Evolutionary conservation across 2,329 filamentous ascomycete genomes (phyloP), one percentile per base, ranked within the genome.

Genomic region (Helminthosporium solani): DNA sequence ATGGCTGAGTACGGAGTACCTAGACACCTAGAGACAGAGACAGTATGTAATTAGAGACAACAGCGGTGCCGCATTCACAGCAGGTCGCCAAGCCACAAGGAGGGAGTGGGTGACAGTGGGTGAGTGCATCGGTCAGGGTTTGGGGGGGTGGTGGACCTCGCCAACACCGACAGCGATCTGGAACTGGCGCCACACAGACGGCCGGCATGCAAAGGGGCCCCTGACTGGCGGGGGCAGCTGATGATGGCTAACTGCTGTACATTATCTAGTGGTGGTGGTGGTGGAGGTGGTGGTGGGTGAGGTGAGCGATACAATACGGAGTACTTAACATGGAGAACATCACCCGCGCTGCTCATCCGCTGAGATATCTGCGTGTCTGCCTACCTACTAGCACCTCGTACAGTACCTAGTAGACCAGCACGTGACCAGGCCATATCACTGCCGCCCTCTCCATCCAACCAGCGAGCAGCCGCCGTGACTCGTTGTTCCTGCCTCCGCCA

Each of bases 111-210:
- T n/a, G 28, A 28, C 27, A 33, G 39, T 8, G 20, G 8, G 16
- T 11, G 2, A 20, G 15, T 6, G 33, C 28, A 20, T 3, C 12
- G 6, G 27, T 14, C 14, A 9, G 39, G 36, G 36, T 15, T 39
- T 23, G 35, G 35, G n/a, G 36, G 11, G 19, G 30, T 34, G 18
- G 33, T 7, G 16, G 40, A 31, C 18, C 30, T 34, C 40, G 40
- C 40, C 40, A 42, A 42, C 40, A 20, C 40, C 28, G 40, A 25
- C 27, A 42, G n/a, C n/a, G 40, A 35, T 35, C 40, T 42, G 40
- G 30, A 25, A 42, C 21, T 30, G 19, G 28, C 40, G 40, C 40
- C 40, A 42, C 40, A 42, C 19, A 12, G 30, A 14, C 18, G 16
- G 18, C 30, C 30, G 9, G 30, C 16, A 12, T 16, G 21, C 27